These are phyloP conservation scores for Cladosporium sp. DNA, from an alignment of 2,329 filamentous ascomycete genomes.

Conservation along the genomic window DNA sequence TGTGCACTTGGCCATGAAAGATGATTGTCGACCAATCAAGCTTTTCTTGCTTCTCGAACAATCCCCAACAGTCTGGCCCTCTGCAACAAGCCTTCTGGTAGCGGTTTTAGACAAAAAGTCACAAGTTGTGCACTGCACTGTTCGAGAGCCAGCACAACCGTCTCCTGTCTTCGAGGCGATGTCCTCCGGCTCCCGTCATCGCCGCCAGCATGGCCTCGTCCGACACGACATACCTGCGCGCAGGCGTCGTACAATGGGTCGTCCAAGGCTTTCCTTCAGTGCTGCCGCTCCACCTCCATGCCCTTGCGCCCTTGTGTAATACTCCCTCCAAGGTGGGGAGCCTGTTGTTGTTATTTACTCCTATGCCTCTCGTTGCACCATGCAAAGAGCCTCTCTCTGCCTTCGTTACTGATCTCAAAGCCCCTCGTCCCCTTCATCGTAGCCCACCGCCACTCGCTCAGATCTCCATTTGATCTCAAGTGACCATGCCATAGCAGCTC, in stretches of 20 bases:
- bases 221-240: conserved; percentile 9
- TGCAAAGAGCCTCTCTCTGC: conserved; percentile 18
- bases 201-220: conserved; percentile 6
- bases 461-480: conserved; percentile 2
- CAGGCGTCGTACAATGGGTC: conserved; percentile 12
- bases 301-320: conserved; percentile 28
- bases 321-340: conserved; percentile 7
- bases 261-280: conserved; percentile 9
- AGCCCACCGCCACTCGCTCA: conserved; percentile 16
- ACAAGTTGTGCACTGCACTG: conserved; percentile 1
- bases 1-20: not conserved
- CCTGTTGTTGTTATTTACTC: conserved; percentile 18
- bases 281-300: conserved; percentile 10
- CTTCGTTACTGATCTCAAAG: conserved; percentile 12
- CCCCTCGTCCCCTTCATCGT: conserved; percentile 12
- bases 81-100: conserved; percentile 3
- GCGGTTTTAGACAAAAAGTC: conserved; percentile 12
- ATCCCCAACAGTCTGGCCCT: not conserved
- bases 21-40: no score
- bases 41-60: not conserved
- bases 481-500: not conserved
- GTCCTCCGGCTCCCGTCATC: not conserved
- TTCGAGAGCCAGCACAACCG: not conserved
- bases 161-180: conserved; percentile 6
- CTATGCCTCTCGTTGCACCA: conserved; percentile 15